A percentile compares a stretch with the other conserved stretches of the same genome.
phyloP scores from a whole-genome alignment of 2,329 filamentous ascomycete genomes.

The Sarocladium kiliense region DNA sequence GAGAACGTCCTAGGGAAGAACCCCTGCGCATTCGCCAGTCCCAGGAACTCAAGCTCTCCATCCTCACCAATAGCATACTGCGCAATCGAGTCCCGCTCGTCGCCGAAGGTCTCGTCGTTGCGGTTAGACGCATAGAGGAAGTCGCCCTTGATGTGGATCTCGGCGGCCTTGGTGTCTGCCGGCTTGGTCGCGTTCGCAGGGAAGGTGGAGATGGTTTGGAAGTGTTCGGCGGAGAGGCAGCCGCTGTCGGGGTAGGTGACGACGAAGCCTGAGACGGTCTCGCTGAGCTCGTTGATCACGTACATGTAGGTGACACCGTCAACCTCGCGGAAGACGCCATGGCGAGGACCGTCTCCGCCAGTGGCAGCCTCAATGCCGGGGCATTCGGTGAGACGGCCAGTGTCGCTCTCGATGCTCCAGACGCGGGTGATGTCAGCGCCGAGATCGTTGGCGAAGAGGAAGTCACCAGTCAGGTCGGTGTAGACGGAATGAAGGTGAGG shows the following conservation, averaged over 20 bases:
- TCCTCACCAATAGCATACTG: slow-evolving; percentile 42
- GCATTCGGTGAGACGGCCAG: slow-evolving; percentile 41
- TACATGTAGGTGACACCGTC: slow-evolving; percentile 25
- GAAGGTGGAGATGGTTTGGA: slow-evolving; percentile 42
- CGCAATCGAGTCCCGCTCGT: slow-evolving; percentile 49
- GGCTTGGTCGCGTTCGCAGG: slow-evolving; percentile 35
- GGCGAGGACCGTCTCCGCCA: slow-evolving; percentile 45
- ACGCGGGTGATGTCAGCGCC: slow-evolving; percentile 51
- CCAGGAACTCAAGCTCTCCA: slow-evolving; percentile 46
- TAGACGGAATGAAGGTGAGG: slow-evolving; percentile 50
- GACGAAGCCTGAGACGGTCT: slow-evolving; percentile 44
- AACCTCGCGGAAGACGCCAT: slow-evolving; percentile 44
- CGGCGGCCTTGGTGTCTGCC: slow-evolving; percentile 45
- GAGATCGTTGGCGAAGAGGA: slow-evolving; percentile 46
- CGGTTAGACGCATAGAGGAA: slow-evolving; percentile 60
- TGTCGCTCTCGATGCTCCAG: slow-evolving; percentile 40
- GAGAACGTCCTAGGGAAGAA: slow-evolving; percentile 58
- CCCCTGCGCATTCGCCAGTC: slow-evolving; percentile 52
- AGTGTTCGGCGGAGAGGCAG: slow-evolving; percentile 40
- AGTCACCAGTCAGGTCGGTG: slow-evolving; percentile 42
- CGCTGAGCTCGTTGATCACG: slow-evolving; percentile 43
- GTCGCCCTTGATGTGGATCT: slow-evolving; percentile 47
- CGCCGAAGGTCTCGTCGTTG: slow-evolving; percentile 52
- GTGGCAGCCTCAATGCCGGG: slow-evolving; percentile 32
- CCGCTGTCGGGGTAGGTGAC: slow-evolving; percentile 35